Evolutionary conservation across 257 asterid species (phyloP).

Genomic region (Solanum etuberosum): DNA sequence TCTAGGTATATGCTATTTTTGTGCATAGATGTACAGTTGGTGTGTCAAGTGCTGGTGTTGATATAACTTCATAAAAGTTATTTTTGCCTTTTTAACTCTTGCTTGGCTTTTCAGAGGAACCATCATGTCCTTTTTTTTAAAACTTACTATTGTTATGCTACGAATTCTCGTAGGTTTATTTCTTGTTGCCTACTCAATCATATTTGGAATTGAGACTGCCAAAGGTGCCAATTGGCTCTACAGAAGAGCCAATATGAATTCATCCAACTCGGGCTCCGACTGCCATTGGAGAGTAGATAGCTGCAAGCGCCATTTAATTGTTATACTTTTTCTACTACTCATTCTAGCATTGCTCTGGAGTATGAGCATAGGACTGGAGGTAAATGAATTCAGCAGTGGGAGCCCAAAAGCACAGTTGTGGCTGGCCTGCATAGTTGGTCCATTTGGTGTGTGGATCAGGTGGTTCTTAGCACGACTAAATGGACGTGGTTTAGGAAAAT

Average conservation of each 20-base stretch:
- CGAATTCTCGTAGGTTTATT: slow-evolving; percentile 41
- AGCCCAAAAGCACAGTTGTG: slow-evolving; percentile 43
- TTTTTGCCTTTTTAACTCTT: background rate
- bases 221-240: slow-evolving; percentile 41
- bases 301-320: slow-evolving; percentile 12
- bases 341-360: slow-evolving; percentile 47
- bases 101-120: background rate
- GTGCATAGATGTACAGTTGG: background rate
- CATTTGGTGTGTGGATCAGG: slow-evolving; percentile 83
- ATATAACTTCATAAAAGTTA: background rate
- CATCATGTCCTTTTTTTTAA: background rate
- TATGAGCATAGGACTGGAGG: slow-evolving; percentile 25
- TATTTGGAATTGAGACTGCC: slow-evolving; percentile 66
- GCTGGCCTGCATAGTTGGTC: slow-evolving; percentile 78
- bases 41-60: background rate
- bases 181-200: slow-evolving; percentile 55
- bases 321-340: slow-evolving; percentile 24
- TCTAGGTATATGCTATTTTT: slow-evolving; percentile 31
- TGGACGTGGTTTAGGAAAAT: slow-evolving; percentile 65
- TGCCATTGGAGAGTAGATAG: slow-evolving; percentile 12
- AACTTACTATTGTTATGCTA: background rate
- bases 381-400: slow-evolving; percentile 31
- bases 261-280: background rate
- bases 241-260: slow-evolving; percentile 1
- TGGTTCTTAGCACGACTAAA: slow-evolving; percentile 80